phyloP scores from a whole-genome alignment of 331 rosid species.

The Telfairia occidentalis region DNA sequence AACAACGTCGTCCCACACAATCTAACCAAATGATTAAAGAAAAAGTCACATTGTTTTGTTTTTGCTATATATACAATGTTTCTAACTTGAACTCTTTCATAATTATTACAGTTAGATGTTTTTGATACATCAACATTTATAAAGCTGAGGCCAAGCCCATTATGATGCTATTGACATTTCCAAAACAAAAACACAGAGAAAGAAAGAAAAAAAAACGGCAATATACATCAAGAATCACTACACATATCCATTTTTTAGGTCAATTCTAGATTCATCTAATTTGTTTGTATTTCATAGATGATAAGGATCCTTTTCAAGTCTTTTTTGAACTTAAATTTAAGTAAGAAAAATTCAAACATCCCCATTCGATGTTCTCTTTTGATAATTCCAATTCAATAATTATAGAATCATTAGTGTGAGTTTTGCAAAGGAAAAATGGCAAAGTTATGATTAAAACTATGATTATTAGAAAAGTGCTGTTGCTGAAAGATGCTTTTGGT shows the following conservation, averaged over 20 bases:
- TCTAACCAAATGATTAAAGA: no score
- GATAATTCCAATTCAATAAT: constrained; percentile 2
- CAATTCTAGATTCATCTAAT: constrained; percentile 10
- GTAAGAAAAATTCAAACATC: background rate
- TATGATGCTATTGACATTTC: constrained; percentile 7
- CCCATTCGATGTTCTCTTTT: background rate
- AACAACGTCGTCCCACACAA: no score
- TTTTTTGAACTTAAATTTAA: background rate
- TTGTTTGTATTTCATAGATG: constrained; percentile 4
- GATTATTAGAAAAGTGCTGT: constrained; percentile 31
- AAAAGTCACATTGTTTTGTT: background rate
- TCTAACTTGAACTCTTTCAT: background rate
- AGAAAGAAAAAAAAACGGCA: background rate
- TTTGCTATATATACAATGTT: background rate
- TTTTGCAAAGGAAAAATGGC: constrained; percentile 14
- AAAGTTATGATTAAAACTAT: constrained; percentile 48
- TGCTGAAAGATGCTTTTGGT: constrained; percentile 43
- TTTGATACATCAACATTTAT: background rate
- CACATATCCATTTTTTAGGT: background rate
- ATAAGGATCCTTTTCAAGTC: background rate
- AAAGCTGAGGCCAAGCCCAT: background rate
- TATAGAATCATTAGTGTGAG: background rate
- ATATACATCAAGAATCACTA: background rate
- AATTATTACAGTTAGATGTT: background rate
- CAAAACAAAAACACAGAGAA: background rate